phyloP scores from a whole-genome alignment of 2,329 filamentous ascomycete species.

The Cadophora gregata region DNA sequence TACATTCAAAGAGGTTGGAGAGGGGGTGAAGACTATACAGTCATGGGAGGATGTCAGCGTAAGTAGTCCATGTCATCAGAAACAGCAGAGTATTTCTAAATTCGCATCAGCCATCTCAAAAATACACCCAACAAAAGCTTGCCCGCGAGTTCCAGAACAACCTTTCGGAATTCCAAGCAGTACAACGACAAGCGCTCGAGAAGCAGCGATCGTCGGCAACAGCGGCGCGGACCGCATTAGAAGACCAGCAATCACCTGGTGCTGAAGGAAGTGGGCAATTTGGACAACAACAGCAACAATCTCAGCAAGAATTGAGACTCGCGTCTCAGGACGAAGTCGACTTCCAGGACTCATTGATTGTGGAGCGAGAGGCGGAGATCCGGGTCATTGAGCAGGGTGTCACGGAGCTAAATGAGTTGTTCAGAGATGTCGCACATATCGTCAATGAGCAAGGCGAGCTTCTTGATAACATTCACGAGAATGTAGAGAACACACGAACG shows the following conservation, averaged over 20 bases:
- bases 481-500: slow-evolving; percentile 81
- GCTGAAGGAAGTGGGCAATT: slow-evolving; percentile 46
- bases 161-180: slow-evolving; percentile 86
- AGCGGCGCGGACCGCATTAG: slow-evolving; percentile 81
- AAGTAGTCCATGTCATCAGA: slow-evolving; percentile 42
- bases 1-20: slow-evolving; percentile 89
- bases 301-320: slow-evolving; percentile 79
- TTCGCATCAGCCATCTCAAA: slow-evolving; percentile 78
- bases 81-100: slow-evolving; percentile 15
- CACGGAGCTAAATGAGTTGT: slow-evolving; percentile 93
- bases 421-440: slow-evolving; percentile 97
- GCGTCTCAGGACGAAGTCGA: slow-evolving; percentile 95
- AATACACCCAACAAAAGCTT: slow-evolving; percentile 94
- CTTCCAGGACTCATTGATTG: slow-evolving; percentile 94
- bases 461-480: slow-evolving; percentile 85
- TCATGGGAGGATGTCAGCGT: slow-evolving; percentile 85
- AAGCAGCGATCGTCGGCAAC: slow-evolving; percentile 88
- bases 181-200: slow-evolving; percentile 90
- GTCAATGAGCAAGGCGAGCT: slow-evolving; percentile 92
- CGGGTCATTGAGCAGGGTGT: slow-evolving; percentile 97
- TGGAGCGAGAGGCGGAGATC: slow-evolving; percentile 96
- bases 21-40: slow-evolving; percentile 91
- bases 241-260: slow-evolving; percentile 57
- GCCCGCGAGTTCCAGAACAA: slow-evolving; percentile 91
- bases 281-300: slow-evolving; percentile 58